A percentile compares a stretch with the other conserved stretches of the same genome.
Evolutionary conservation across 192 early-diverging fungal genomes (phyloP).

Genomic region (Entrophospora sp.): DNA sequence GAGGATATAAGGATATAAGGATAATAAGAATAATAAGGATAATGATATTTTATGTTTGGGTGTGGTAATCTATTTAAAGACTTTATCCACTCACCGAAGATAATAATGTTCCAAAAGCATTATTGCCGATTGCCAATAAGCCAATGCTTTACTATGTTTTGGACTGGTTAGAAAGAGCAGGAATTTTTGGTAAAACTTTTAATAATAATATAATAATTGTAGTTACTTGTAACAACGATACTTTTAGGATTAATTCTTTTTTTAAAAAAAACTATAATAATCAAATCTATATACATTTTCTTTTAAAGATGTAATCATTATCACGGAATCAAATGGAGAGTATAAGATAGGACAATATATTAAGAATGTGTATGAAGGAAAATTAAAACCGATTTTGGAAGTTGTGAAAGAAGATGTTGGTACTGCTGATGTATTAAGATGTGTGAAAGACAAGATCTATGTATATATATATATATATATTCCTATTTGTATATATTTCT

Average conservation of each 20-base stretch:
- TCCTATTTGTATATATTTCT: not conserved
- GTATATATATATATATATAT: slow-evolving; percentile 31
- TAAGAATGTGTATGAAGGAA: slow-evolving; percentile 53
- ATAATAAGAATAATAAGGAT: too few species aligned
- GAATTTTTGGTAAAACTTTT: slow-evolving; percentile 44
- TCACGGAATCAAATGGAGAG: slow-evolving; percentile 53
- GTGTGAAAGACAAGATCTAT: slow-evolving; percentile 76
- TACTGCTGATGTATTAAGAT: slow-evolving; percentile 78
- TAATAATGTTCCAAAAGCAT: slow-evolving; percentile 81
- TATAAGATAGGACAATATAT: slow-evolving; percentile 63
- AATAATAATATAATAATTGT: too few species aligned
- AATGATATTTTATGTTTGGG: too few species aligned
- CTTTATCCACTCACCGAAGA: slow-evolving; percentile 74
- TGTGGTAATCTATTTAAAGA: too few species aligned
- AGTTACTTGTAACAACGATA: too few species aligned
- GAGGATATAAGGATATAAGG: too few species aligned
- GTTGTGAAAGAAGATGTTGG: slow-evolving; percentile 56
- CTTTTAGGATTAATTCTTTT: too few species aligned
- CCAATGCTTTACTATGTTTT: slow-evolving; percentile 92
- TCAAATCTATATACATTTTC: too few species aligned
- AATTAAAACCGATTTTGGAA: slow-evolving; percentile 53
- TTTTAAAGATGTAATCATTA: slow-evolving; percentile 75
- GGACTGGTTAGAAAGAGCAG: slow-evolving; percentile 87
- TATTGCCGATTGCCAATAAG: slow-evolving; percentile 88
- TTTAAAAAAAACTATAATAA: too few species aligned